Base-by-base conservation (phyloP, 2,329 filamentous ascomycete genomes). In the Ceratocystis huliohia region DNA sequence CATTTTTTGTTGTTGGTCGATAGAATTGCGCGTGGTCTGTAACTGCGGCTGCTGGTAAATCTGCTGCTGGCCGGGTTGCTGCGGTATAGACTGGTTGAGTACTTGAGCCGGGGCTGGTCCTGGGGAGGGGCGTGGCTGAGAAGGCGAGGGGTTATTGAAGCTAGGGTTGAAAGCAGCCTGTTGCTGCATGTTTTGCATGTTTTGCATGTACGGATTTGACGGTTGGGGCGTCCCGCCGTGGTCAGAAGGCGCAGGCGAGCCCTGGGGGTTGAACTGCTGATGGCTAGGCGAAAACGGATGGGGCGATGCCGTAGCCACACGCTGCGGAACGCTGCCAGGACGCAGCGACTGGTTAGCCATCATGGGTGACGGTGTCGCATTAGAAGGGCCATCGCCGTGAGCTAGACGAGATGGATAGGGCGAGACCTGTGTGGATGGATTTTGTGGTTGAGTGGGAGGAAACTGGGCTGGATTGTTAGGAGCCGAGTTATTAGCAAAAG, bases 321-420 rank as follows among this genome's bases (percentile, higher is more conserved):
- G 81, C 73, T 91, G 89, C 48, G 87, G 86, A 15, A 88, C 85
- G 71, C 82, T 82, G 73, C 88, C 84, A 44, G 86, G 82, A 69
- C 85, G 84, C 74, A 87, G 79, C 72, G 95, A 91, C 72, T 95
- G 92, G 73, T 88, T 91, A 69, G 85, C 84, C 84, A 96, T 91
- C 69, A 95, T 93, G 33, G 94, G 94, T 5, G 94, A 97, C 10
- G 93, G 93, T 48, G 91, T 96, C 69, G 90, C 88, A 75, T 91
- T 94, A 63, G 85, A 82, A 2, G 91, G 91, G 64, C 87, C 87
- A 72, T 89, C 88, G 72, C 89, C 88, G 70, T 88, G 84, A 72
- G 91, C 88, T 66, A 96, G 82, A 77, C 96, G 92, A 69, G 90
- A n/a, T 20, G 56, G 85, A 74, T 93, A 96, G 66, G 84, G 84